Evolutionary conservation across 331 rosid species (phyloP).

Genomic region (Quercus tomentella): DNA sequence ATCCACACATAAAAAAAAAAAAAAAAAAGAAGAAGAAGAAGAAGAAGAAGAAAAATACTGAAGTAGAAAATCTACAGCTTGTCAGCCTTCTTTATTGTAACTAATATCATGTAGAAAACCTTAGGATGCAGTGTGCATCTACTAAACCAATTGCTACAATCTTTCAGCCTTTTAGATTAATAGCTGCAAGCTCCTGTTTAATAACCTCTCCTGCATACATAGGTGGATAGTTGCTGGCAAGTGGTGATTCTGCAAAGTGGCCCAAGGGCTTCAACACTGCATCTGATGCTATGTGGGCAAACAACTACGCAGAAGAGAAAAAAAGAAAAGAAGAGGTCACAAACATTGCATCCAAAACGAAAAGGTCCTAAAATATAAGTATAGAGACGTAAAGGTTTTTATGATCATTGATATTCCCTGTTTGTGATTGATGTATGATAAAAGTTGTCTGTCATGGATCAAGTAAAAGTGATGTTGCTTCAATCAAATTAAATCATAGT

Average conservation of each 20-base stretch:
- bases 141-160: background rate
- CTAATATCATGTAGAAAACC: background rate
- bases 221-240: conserved; percentile 61
- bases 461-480: too few relatives aligned
- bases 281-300: conserved; percentile 93
- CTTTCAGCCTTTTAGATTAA: conserved; percentile 75
- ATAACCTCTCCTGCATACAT: conserved; percentile 77
- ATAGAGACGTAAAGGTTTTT: too few relatives aligned
- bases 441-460: too few relatives aligned
- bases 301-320: conserved; percentile 45
- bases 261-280: conserved; percentile 85
- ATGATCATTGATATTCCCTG: too few relatives aligned
- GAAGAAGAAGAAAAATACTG: too few relatives aligned
- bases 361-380: too few relatives aligned
- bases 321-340: background rate
- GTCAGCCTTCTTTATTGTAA: background rate
- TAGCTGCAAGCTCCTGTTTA: conserved; percentile 83
- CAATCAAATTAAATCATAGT: too few relatives aligned
- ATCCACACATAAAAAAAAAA: too few relatives aligned
- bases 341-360: background rate
- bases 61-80: too few relatives aligned
- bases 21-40: too few relatives aligned
- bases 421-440: too few relatives aligned
- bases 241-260: conserved; percentile 63
- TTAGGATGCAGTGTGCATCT: background rate